Evolutionary conservation across 441 rosid genomes (phyloP), one percentile per base, ranked within the genome.

Genomic region (Arabidopsis lyrata): DNA sequence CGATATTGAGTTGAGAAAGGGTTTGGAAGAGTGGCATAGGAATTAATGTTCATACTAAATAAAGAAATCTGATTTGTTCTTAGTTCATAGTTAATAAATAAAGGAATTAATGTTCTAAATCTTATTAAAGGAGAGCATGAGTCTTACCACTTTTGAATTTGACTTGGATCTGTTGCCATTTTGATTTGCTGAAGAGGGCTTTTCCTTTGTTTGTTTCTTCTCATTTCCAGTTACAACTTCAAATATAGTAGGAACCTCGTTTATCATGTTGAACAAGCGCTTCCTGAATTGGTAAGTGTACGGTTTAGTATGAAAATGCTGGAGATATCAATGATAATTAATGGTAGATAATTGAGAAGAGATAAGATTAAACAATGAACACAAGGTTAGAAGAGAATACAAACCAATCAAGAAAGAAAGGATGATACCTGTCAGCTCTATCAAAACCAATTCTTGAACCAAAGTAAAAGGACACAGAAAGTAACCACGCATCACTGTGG

Each of bases 401-500:
- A 48, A 27, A 48, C 12, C 53, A 48, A 62, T 22, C 44, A 64
- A 48, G 63, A 63, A 55, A 70, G 59, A 31, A 57, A 49, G 3
- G 31, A 24, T 22, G 39, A 49, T 83, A 95, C 99, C 99, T 92
- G 74, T 95, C 99, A 77, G 82, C 86, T 86, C 88, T 95, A 67
- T 93, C 98, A 48, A 92, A 92, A 22, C 89, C 90, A 83, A 88
- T 89, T 62, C 97, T 90, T 12, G 99, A 96, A 77, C 97, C 97
- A 59, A 95, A 92, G 80, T 90, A 90, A 81, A 91, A 95, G 48
- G 99, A 89, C 49, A 95, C 96, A 60, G 92, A 84, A 67, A 95
- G 96, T 81, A 95, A 77, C 99, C 99, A 95, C 1, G 99, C 86
- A 81, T 95, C 99, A 58, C 97, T 91, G 75, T 95, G 99, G 72